These are phyloP conservation scores for Verticillium dahliae DNA, from an alignment of 2,329 filamentous ascomycete genomes.

Conservation along the genomic window DNA sequence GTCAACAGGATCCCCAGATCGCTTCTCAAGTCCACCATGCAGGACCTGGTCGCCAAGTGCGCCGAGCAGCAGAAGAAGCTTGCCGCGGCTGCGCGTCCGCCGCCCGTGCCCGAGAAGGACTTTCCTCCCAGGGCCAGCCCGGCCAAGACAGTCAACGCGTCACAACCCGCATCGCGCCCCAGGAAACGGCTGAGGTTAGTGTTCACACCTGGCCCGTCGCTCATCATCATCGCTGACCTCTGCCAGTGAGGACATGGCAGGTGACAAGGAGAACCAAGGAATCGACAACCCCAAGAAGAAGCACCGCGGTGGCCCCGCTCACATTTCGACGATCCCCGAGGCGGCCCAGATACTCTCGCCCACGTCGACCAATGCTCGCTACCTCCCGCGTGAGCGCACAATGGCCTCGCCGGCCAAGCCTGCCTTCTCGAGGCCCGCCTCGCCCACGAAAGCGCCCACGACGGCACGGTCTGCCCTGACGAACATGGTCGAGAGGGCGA, in stretches of 20 bases:
- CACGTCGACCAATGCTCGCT: slow-evolving; percentile 72
- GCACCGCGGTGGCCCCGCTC: slow-evolving; percentile 37
- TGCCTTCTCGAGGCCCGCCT: slow-evolving; percentile 50
- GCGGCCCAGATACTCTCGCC: slow-evolving; percentile 68
- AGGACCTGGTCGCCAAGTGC: slow-evolving; percentile 60
- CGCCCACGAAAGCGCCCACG: slow-evolving; percentile 51
- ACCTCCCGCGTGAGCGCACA: slow-evolving; percentile 46
- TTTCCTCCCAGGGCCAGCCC: slow-evolving; percentile 25
- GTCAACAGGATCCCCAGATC: slow-evolving; percentile 83
- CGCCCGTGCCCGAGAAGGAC: slow-evolving; percentile 46
- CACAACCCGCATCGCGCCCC: slow-evolving; percentile 14
- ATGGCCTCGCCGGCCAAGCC: slow-evolving; percentile 48
- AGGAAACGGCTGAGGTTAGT: slow-evolving; percentile 47
- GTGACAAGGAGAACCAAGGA: slow-evolving; percentile 73
- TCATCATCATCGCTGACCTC: slow-evolving; percentile 13
- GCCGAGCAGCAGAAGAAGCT: slow-evolving; percentile 33
- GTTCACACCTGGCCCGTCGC: slow-evolving; percentile 11
- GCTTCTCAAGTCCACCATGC: slow-evolving; percentile 74
- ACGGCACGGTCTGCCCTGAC: slow-evolving; percentile 35
- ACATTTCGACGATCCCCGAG: slow-evolving; percentile 31
- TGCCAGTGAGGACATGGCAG: slow-evolving; percentile 54
- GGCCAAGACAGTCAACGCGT: slow-evolving; percentile 24
- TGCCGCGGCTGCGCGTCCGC: slow-evolving; percentile 24
- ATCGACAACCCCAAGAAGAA: slow-evolving; percentile 66
- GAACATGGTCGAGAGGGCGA: slow-evolving; percentile 55